These are phyloP conservation scores for Neofusicoccum kwambonambiense DNA, from an alignment of 2,329 filamentous ascomycete species.

Conservation along the genomic window DNA sequence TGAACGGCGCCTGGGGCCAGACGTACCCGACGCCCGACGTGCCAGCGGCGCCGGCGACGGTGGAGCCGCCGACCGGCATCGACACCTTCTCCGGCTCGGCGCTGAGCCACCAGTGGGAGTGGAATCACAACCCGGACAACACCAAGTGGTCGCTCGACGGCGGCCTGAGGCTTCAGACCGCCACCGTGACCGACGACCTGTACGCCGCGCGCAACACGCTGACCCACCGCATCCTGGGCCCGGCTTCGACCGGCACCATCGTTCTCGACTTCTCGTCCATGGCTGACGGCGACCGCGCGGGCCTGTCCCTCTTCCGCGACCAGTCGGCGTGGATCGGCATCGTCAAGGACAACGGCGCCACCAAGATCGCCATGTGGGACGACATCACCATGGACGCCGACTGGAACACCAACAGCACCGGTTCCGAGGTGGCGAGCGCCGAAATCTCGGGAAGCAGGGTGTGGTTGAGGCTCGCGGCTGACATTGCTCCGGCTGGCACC, in stretches of 20 bases:
- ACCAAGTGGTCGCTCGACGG: conserved; percentile 46
- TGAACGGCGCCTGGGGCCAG: conserved; percentile 49
- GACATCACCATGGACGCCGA: conserved; percentile 40
- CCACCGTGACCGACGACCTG: conserved; percentile 54
- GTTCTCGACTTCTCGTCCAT: conserved; percentile 50
- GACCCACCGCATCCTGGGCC: conserved; percentile 43
- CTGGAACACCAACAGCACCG: conserved; percentile 34
- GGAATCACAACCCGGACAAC: conserved; percentile 62
- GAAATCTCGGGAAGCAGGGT: conserved; percentile 26
- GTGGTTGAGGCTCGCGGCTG: conserved; percentile 34
- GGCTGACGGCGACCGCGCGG: conserved; percentile 52
- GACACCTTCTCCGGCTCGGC: conserved; percentile 48
- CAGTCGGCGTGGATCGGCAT: conserved; percentile 55
- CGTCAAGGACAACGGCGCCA: conserved; percentile 37
- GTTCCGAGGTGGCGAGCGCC: conserved; percentile 27
- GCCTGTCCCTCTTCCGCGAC: conserved; percentile 56
- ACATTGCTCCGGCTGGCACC: conserved; percentile 35
- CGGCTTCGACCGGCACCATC: conserved; percentile 49
- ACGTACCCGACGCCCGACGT: conserved; percentile 42
- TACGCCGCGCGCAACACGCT: conserved; percentile 44
- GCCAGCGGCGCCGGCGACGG: conserved; percentile 21
- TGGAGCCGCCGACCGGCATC: conserved; percentile 32
- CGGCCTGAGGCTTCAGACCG: conserved; percentile 48
- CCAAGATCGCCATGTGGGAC: conserved; percentile 38
- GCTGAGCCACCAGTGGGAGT: conserved; percentile 55